phyloP scores from a whole-genome alignment of 352 stramenopile genomes.

The Plasmopara halstedii region DNA sequence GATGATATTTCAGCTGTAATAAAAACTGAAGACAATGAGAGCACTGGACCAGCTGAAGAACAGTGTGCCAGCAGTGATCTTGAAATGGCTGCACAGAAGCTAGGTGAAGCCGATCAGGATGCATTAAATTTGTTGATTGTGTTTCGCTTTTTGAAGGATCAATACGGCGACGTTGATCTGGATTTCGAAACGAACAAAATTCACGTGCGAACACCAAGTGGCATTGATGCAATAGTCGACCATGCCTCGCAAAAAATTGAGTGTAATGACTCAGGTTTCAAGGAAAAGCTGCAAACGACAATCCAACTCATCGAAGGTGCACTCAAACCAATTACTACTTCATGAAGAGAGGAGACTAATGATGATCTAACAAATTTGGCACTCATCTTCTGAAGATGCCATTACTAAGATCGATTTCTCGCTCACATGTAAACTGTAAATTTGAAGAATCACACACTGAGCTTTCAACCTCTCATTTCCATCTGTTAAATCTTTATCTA shows the following conservation, averaged over 20 bases:
- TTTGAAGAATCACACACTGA: too few relatives aligned
- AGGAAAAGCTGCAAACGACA: constrained; percentile 58
- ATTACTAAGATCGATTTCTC: not conserved
- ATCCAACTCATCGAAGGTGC: constrained; percentile 59
- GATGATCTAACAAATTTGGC: too few relatives aligned
- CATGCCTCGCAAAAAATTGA: constrained; percentile 56
- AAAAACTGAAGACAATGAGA: constrained; percentile 7
- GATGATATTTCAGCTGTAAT: constrained; percentile 8
- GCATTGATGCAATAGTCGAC: constrained; percentile 54
- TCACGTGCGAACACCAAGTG: constrained; percentile 73
- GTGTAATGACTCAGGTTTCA: constrained; percentile 62
- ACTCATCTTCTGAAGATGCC: not conserved
- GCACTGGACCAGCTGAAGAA: too few relatives aligned
- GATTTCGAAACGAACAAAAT: constrained; percentile 87
- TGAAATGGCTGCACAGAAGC: constrained; percentile 50
- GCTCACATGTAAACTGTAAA: too few relatives aligned
- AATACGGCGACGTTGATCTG: constrained; percentile 79
- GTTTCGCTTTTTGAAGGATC: constrained; percentile 77
- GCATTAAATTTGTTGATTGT: constrained; percentile 79
- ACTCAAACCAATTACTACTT: constrained; percentile 52
- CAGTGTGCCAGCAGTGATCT: too few relatives aligned
- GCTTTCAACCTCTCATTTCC: too few relatives aligned
- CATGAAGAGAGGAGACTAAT: constrained; percentile 9
- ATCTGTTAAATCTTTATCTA: too few relatives aligned
- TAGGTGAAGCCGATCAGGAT: constrained; percentile 70